Conservation (phyloP, 495 filamentous ascomycete species). For the Tetracladium setigerum region DNA sequence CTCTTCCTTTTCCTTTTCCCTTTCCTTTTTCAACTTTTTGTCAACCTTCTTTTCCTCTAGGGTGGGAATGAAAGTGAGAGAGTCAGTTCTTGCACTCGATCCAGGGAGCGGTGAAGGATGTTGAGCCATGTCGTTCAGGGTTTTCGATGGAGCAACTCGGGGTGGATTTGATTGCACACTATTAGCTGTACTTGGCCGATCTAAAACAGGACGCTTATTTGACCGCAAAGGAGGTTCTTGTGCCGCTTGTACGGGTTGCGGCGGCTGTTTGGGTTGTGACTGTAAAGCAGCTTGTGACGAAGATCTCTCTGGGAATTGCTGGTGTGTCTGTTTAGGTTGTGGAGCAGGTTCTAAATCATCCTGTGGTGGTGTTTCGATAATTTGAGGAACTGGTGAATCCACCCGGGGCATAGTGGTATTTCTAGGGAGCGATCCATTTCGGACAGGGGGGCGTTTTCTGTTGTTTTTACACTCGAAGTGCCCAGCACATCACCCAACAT, state of each 20-base stretch:
- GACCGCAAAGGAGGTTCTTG: constrained; percentile 43
- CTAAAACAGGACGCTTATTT: constrained; percentile 34
- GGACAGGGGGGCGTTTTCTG: background rate
- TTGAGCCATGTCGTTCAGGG: constrained; percentile 51
- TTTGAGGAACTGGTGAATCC: constrained; percentile 48
- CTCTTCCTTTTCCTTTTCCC: constrained; percentile 38
- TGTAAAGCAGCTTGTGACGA: constrained; percentile 46
- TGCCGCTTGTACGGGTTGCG: constrained; percentile 13
- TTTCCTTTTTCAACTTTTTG: constrained; percentile 56
- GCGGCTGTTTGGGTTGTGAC: constrained; percentile 7
- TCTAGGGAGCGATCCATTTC: constrained; percentile 6
- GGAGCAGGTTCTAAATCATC: constrained; percentile 19
- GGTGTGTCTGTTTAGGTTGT: constrained; percentile 4
- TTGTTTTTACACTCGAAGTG: background rate
- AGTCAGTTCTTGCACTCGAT: constrained; percentile 65
- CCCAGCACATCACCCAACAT: background rate
- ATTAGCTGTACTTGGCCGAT: constrained; percentile 21
- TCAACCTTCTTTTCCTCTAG: constrained; percentile 62
- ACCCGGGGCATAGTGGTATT: constrained; percentile 16
- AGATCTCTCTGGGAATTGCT: constrained; percentile 40
- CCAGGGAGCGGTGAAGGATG: constrained; percentile 63
- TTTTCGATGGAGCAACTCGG: constrained; percentile 22
- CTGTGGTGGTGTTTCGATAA: constrained; percentile 60
- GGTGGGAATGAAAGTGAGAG: constrained; percentile 78
- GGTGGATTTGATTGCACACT: constrained; percentile 6